Conservation (phyloP, 495 filamentous ascomycete genomes). For the Aspergillus campestris region DNA sequence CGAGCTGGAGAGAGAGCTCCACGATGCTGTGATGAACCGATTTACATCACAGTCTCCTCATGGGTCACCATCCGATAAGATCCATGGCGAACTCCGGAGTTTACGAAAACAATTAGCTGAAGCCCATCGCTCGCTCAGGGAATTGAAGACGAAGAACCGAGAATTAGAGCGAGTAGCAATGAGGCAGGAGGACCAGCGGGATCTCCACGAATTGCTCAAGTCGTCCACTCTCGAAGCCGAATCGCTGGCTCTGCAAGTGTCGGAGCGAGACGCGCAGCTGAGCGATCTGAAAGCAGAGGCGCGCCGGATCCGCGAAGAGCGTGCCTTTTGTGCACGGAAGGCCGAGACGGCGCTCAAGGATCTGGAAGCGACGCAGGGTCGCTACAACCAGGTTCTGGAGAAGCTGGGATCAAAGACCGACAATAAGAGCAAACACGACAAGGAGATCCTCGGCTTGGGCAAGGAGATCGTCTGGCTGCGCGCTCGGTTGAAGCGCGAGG, state of each 20-base stretch:
- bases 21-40: slow-evolving; percentile 44
- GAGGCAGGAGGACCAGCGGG: slow-evolving; percentile 52
- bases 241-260: slow-evolving; percentile 50
- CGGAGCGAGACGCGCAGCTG: slow-evolving; percentile 42
- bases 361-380: slow-evolving; percentile 43
- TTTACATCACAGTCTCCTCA: slow-evolving; percentile 36
- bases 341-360: slow-evolving; percentile 42
- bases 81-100: slow-evolving; percentile 54
- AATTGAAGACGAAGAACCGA: slow-evolving; percentile 45
- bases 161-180: slow-evolving; percentile 39
- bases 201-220: slow-evolving; percentile 58
- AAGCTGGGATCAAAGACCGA: slow-evolving; percentile 34
- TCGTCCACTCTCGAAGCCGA: slow-evolving; percentile 59
- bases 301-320: slow-evolving; percentile 51
- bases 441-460: slow-evolving; percentile 73
- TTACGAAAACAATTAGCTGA: slow-evolving; percentile 55
- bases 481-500: slow-evolving; percentile 68
- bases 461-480: slow-evolving; percentile 87
- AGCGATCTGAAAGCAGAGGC: slow-evolving; percentile 49
- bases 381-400: slow-evolving; percentile 46
- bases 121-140: slow-evolving; percentile 50
- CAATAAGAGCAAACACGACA: slow-evolving; percentile 53
- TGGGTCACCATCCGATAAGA: slow-evolving; percentile 45
- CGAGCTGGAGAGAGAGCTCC: slow-evolving; percentile 48
- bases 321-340: slow-evolving; percentile 40